Evolutionary conservation across 345 rosid genomes (phyloP).

Genomic region (Balakata baccata): DNA sequence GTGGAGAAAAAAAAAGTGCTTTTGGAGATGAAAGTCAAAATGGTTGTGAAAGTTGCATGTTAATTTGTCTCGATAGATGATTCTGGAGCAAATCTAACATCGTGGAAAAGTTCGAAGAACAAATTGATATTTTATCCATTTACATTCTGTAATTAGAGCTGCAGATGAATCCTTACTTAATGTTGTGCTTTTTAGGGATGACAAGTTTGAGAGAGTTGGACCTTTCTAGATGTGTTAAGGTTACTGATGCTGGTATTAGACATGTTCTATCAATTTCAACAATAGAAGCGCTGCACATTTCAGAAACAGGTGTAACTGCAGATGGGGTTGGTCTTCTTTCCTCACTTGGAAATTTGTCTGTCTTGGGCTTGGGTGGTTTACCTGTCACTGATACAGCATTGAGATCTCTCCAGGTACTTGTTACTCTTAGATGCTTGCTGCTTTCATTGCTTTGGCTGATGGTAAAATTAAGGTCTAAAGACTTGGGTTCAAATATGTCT

Average conservation of each 20-base stretch:
- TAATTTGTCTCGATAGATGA: too few species aligned
- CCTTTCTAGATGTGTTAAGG: conserved; percentile 74
- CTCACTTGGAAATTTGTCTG: conserved; percentile 54
- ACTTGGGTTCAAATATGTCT: background rate
- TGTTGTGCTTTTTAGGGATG: conserved; percentile 46
- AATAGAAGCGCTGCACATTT: conserved; percentile 55
- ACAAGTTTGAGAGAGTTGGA: conserved; percentile 65
- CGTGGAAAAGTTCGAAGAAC: too few species aligned
- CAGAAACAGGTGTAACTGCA: conserved; percentile 61
- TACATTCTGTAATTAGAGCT: too few species aligned
- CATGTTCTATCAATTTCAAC: conserved; percentile 65
- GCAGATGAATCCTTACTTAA: background rate
- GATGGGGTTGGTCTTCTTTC: conserved; percentile 63
- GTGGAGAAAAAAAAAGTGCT: too few species aligned
- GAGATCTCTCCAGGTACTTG: conserved; percentile 63
- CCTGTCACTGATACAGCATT: conserved; percentile 68
- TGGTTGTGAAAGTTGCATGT: too few species aligned
- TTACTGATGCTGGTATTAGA: conserved; percentile 63
- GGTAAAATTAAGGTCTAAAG: background rate
- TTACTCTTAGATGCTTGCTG: background rate
- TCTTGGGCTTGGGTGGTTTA: conserved; percentile 81
- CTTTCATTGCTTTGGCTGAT: background rate
- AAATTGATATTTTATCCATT: too few species aligned
- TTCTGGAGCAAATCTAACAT: too few species aligned
- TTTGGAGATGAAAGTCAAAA: too few species aligned